Evolutionary conservation across 2,329 filamentous ascomycete genomes (phyloP).

Genomic region (Ophiostoma himal-ulmi): DNA sequence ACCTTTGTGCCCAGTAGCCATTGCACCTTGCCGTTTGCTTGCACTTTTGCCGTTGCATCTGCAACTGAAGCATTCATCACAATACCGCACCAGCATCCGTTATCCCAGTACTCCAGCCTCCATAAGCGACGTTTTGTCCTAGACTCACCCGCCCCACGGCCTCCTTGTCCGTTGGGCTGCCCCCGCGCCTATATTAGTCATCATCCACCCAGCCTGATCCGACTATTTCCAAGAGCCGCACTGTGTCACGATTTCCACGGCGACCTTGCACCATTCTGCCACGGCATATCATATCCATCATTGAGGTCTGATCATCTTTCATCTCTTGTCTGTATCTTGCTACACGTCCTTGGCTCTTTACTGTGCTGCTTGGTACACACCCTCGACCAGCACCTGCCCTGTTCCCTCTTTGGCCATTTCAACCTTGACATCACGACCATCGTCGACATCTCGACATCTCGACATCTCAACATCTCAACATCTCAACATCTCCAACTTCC

Average conservation of each 20-base stretch:
- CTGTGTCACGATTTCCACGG: neutral
- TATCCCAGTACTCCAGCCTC: neutral
- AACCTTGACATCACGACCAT: neutral
- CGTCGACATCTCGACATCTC: neutral
- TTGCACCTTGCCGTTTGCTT: neutral
- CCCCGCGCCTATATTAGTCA: slow-evolving; percentile 5
- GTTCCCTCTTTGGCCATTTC: neutral
- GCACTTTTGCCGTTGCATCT: neutral
- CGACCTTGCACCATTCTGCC: neutral
- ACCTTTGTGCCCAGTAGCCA: neutral
- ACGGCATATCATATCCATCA: neutral
- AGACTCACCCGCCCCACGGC: neutral
- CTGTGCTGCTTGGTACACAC: neutral
- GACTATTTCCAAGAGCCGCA: slow-evolving; percentile 2
- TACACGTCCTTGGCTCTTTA: neutral
- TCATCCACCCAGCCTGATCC: neutral
- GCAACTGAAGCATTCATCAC: neutral
- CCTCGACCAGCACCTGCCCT: neutral
- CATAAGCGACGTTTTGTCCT: neutral
- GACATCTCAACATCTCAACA: neutral
- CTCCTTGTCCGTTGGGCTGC: neutral
- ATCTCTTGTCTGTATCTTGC: neutral
- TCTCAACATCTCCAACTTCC: neutral
- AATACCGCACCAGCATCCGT: neutral
- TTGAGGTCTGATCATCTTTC: neutral